A percentile compares a stretch with the other conserved stretches of the same genome.
Conservation (phyloP, 345 rosid genomes). For the Acer campestre region DNA sequence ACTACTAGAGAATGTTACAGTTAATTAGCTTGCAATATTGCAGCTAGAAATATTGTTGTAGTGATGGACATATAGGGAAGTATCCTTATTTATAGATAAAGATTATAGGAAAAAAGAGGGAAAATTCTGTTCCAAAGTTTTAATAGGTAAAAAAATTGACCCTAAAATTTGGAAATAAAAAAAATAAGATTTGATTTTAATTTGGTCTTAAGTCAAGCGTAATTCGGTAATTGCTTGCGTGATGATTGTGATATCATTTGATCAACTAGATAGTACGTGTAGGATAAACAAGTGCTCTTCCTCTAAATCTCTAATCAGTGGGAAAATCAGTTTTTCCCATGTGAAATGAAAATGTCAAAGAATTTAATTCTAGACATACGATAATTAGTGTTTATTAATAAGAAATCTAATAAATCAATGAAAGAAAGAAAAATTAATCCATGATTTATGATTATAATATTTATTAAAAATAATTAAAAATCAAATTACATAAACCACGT, state of each 20-base stretch:
- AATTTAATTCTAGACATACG: no score
- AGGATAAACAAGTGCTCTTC: not conserved
- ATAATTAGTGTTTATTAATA: no score
- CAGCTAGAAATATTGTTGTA: not conserved
- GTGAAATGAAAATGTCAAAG: not conserved
- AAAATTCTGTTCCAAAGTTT: not conserved
- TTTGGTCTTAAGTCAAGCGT: not conserved
- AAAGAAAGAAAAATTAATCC: no score
- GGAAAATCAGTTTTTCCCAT: not conserved
- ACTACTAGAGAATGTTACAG: not conserved
- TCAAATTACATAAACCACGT: no score
- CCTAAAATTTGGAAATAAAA: not conserved
- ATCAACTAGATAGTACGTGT: not conserved
- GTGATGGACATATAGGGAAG: not conserved
- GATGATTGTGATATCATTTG: not conserved
- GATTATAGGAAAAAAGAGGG: not conserved
- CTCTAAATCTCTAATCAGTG: no score
- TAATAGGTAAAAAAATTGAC: not conserved
- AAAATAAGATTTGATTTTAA: not conserved
- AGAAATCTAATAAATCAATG: no score
- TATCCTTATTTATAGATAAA: constrained; percentile 4
- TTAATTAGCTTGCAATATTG: not conserved
- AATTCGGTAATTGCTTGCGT: constrained; percentile 16
- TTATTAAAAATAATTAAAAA: no score
- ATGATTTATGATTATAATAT: no score